phyloP scores from a whole-genome alignment of 306 rosid genomes.

The Carpinus fangiana region DNA sequence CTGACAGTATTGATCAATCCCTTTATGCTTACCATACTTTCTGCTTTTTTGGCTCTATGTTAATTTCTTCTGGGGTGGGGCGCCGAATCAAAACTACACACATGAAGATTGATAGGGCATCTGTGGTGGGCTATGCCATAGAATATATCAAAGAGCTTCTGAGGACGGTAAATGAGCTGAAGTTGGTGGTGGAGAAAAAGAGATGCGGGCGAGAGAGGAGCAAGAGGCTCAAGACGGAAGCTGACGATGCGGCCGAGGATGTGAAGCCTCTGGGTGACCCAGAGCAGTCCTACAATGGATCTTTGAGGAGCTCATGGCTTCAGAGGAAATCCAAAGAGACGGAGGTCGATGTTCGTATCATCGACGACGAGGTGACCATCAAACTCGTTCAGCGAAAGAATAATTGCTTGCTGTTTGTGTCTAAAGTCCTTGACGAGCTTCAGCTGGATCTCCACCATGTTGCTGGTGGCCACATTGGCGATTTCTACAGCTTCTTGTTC shows the following conservation, averaged over 20 bases:
- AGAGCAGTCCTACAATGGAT: conserved; percentile 48
- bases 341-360: conserved; percentile 77
- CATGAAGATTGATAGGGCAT: conserved; percentile 75
- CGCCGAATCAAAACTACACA: neutral
- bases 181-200: conserved; percentile 58
- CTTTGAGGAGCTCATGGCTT: conserved; percentile 86
- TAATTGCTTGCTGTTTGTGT: conserved; percentile 58
- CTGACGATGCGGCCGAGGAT: conserved; percentile 40
- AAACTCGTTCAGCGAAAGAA: conserved; percentile 78
- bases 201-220: conserved; percentile 59
- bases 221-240: conserved; percentile 61
- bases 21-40: neutral
- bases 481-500: conserved; percentile 77
- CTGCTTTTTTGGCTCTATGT: too few species aligned
- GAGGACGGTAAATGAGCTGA: conserved; percentile 63
- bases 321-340: conserved; percentile 85
- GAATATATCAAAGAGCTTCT: conserved; percentile 62
- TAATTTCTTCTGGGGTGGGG: neutral
- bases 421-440: conserved; percentile 66
- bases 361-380: conserved; percentile 70
- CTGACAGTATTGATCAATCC: neutral
- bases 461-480: conserved; percentile 87
- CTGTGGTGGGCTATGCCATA: conserved; percentile 75
- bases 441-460: conserved; percentile 81
- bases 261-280: conserved; percentile 58